Base-by-base conservation (phyloP, 441 rosid species). In the Arabidopsis hybrid region DNA sequence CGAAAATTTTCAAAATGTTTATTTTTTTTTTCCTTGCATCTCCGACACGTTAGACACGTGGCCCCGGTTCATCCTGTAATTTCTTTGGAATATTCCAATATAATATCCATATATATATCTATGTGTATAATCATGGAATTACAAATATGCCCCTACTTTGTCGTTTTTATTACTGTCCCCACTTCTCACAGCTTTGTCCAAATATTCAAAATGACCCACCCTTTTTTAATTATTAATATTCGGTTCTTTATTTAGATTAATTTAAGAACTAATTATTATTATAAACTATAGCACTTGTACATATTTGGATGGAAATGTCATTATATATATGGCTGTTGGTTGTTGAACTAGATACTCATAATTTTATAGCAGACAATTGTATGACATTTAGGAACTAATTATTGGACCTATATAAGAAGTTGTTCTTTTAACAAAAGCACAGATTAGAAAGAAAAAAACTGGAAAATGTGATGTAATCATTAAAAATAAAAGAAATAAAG, bases 131-230 rank as follows among this genome's bases (percentile, higher is more conserved):
- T 6, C 1, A 12, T 0, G 0, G 1, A 62, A 43, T 6, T 53
- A 64, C 76, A 8, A n/a, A 76, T 8, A 0, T 77, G 3, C 58
- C 62, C 68, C 34, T 58, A 59, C 16, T 58, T 71, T 71, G 80
- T 77, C 80, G 80, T 59, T 65, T 50, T 65, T 46, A 7, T 16
- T 45, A 65, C 58, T 52, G 76, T 38, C 80, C 80, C 64, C 76
- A 65, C 57, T 5, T 38, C 10, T 56, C 47, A 55, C 76, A 76
- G 67, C 35, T 70, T 76, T 76, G 79, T 71, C 56, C 67, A 70
- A 70, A 64, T 16, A 70, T 70, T 76, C 65, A 76, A 76, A 56
- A 47, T 65, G 47, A 8, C 66, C 26, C 47, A 36, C 56, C 38
- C 39, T 13, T 63, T 5, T 42, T 39, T 3, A 66, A 66, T 38